phyloP scores from a whole-genome alignment of 2,329 filamentous ascomycete species.

The Pseudogymnoascus sp. region DNA sequence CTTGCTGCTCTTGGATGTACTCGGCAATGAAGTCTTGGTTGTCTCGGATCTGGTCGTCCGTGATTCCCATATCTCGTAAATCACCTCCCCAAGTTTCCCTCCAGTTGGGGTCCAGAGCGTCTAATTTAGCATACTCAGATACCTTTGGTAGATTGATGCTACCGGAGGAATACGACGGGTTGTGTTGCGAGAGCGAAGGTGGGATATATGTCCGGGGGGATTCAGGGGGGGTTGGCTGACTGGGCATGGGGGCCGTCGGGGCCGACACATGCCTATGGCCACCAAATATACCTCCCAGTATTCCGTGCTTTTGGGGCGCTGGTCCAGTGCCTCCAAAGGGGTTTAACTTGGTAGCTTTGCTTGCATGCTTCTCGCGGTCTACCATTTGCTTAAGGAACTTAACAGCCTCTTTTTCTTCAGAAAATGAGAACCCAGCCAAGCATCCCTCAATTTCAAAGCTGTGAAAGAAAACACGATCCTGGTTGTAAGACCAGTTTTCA shows the following conservation, averaged over 20 bases:
- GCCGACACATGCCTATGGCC: slow-evolving; percentile 51
- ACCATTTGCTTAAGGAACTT: slow-evolving; percentile 97
- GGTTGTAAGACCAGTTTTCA: slow-evolving; percentile 89
- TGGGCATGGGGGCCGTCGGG: slow-evolving; percentile 27
- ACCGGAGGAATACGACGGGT: slow-evolving; percentile 30
- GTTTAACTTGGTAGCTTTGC: slow-evolving; percentile 73
- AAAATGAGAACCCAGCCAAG: slow-evolving; percentile 81
- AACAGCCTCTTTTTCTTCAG: slow-evolving; percentile 95
- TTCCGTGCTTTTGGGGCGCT: slow-evolving; percentile 33
- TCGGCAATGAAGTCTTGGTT: slow-evolving; percentile 63
- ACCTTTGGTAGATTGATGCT: slow-evolving; percentile 39
- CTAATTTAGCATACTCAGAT: slow-evolving; percentile 54
- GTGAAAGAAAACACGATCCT: slow-evolving; percentile 95
- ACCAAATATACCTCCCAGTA: slow-evolving; percentile 56
- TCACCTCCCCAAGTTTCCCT: slow-evolving; percentile 59
- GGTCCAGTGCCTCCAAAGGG: slow-evolving; percentile 54
- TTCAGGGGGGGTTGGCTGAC: slow-evolving; percentile 43
- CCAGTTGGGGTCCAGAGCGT: slow-evolving; percentile 59
- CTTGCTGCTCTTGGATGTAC: slow-evolving; percentile 53
- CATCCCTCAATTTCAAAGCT: slow-evolving; percentile 94
- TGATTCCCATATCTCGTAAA: slow-evolving; percentile 53
- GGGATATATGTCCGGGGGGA: slow-evolving; percentile 41
- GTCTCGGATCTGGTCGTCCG: slow-evolving; percentile 58
- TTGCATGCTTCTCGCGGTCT: slow-evolving; percentile 90
- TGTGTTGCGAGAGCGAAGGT: slow-evolving; percentile 30